Evolutionary conservation across 1,139 yeast genomes (phyloP).

Genomic region (Hansenula lynferdii): DNA sequence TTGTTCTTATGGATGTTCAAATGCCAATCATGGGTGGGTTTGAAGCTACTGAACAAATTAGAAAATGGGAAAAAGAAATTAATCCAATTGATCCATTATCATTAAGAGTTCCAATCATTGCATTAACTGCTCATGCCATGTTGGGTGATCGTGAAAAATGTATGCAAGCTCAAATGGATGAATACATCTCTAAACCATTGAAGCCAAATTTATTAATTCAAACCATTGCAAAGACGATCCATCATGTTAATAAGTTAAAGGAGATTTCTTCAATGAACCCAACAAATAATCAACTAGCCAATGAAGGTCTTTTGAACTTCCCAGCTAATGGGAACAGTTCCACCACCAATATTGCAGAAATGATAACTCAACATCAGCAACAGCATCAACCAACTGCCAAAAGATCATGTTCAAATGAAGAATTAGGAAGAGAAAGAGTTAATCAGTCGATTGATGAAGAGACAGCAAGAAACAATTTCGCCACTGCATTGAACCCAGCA

Average conservation of each 20-base stretch:
- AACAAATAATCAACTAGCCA: constrained; percentile 18
- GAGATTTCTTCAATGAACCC: constrained; percentile 20
- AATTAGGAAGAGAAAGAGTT: constrained; percentile 1
- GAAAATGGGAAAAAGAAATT: constrained; percentile 89
- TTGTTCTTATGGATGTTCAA: constrained; percentile 88
- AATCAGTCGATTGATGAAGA: neutral
- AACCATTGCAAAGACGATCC: constrained; percentile 80
- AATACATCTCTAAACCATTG: constrained; percentile 79
- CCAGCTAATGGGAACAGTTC: constrained; percentile 8
- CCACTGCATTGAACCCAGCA: constrained; percentile 1
- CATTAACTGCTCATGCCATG: constrained; percentile 91
- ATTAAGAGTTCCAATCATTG: constrained; percentile 82
- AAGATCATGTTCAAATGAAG: constrained; percentile 13
- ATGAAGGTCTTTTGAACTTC: constrained; percentile 11
- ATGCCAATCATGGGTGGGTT: constrained; percentile 97
- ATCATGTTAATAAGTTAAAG: constrained; percentile 39
- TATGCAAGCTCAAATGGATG: constrained; percentile 87
- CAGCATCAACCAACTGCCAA: constrained; percentile 1
- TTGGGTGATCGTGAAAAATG: constrained; percentile 81
- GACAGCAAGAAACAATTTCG: neutral
- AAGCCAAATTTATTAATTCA: constrained; percentile 80
- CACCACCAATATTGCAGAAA: constrained; percentile 6
- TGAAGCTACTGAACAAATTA: constrained; percentile 79
- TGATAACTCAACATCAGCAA: neutral
- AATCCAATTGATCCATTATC: constrained; percentile 42